phyloP scores from a whole-genome alignment of 176 grass and related monocot genomes.

The Cymbopogon citratus region DNA sequence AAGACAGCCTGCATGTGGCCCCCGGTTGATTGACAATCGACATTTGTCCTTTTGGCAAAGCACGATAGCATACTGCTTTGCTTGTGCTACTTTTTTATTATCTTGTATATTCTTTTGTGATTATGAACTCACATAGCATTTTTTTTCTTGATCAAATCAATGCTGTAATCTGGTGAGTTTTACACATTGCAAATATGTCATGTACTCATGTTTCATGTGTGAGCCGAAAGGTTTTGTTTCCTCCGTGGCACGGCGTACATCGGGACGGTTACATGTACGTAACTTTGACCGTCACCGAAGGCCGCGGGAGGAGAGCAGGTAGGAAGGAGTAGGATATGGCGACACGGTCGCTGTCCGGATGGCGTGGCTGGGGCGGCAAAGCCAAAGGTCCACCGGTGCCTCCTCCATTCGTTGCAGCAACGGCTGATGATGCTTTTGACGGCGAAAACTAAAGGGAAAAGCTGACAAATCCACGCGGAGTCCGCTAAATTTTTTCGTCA shows the following conservation, averaged over 20 bases:
- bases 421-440: background rate
- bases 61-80: background rate
- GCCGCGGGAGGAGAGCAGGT: background rate
- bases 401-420: background rate
- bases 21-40: background rate
- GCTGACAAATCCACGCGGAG: slow-evolving; percentile 32
- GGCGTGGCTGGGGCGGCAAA: slow-evolving; percentile 31
- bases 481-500: slow-evolving; percentile 6
- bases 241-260: background rate
- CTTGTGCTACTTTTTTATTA: background rate
- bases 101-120: background rate
- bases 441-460: slow-evolving; percentile 32
- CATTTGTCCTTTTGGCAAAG: background rate
- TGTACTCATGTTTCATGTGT: background rate
- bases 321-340: background rate
- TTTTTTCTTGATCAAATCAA: background rate
- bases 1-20: background rate
- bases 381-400: background rate
- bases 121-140: background rate
- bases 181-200: background rate
- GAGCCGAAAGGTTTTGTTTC: background rate
- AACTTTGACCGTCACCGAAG: no score
- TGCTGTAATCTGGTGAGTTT: background rate
- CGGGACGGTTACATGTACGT: background rate
- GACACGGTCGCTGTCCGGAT: slow-evolving; percentile 5